Evolutionary conservation across 176 grass and related monocot genomes (phyloP), one percentile per base, ranked within the genome.

Genomic region (Poa annua): DNA sequence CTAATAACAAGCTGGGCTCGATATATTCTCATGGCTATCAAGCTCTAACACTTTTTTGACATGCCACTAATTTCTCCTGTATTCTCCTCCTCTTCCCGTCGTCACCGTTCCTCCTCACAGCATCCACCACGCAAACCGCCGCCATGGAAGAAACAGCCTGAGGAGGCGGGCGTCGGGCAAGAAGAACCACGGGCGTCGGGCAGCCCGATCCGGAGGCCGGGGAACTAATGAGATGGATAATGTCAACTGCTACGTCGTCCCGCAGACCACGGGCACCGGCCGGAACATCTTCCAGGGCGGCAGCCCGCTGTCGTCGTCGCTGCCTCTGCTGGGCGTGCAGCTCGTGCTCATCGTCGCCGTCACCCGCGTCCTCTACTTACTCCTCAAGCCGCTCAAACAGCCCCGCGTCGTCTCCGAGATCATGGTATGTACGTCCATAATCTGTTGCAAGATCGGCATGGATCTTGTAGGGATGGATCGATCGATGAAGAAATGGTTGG

Each of bases 311-410:
- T 26, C 75, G 1, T 89, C 89, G 41, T 88, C 94, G 62, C 74
- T 97, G 66, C 79, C 91, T 9, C 94, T 97, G 56, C 66, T 97
- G 22, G 90, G 86, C 71, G 80, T 93, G 60, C 94, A 97, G 82
- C 89, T 97, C 67, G 75, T 97, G 34, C 87, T 97, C 86, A 92
- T 91, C 73, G 85, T 97, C 66, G 85, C 83, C 81, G 38, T 97
- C 81, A 93, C 91, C 38, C 94, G 86, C 80, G 50, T 89, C 78
- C 89, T 97, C 85, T 85, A 84, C 82, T 91, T 78, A 55, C 17
- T 93, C 45, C 84, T 93, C 85, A 87, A 70, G 81, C 94, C 94
- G 22, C 20, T 97, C 81, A 97, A 88, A 78, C 94, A 97, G 62
- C 94, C 94, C 13, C 89, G 89, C 51, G 82, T 91, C 34, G 91